Conservation (phyloP, 768 basidiomycete genomes). For the Tylopilus vinaceipallidus region DNA sequence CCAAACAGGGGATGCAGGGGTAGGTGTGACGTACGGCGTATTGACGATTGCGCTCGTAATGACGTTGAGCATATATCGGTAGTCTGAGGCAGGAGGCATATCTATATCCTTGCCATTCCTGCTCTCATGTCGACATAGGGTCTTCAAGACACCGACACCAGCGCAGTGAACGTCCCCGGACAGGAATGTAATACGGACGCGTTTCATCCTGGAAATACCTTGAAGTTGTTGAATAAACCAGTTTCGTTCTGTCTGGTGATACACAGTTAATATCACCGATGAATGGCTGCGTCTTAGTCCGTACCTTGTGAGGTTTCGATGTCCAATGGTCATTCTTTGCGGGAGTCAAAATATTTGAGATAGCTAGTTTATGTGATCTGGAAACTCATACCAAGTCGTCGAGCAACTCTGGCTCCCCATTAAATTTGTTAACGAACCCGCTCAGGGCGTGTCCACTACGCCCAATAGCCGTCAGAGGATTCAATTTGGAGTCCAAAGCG, state of each 20-base stretch:
- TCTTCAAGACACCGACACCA: constrained; percentile 77
- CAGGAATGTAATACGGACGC: constrained; percentile 77
- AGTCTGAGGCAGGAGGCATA: constrained; percentile 56
- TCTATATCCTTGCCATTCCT: constrained; percentile 41
- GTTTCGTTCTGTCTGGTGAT: constrained; percentile 80
- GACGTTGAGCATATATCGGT: constrained; percentile 89
- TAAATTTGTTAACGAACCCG: constrained; percentile 88
- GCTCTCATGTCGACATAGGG: constrained; percentile 38
- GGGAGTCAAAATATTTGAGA: constrained; percentile 48
- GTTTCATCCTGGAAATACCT: constrained; percentile 57
- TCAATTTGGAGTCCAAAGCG: constrained; percentile 76
- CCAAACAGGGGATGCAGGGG: not conserved
- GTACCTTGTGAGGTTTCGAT: constrained; percentile 71
- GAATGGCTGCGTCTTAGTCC: not conserved
- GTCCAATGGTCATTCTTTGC: constrained; percentile 91
- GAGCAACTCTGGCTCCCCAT: constrained; percentile 87
- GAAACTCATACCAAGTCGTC: constrained; percentile 73
- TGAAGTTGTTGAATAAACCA: constrained; percentile 82
- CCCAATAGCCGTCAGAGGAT: constrained; percentile 79
- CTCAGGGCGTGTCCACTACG: constrained; percentile 65
- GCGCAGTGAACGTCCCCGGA: constrained; percentile 95
- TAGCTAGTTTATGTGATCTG: constrained; percentile 24
- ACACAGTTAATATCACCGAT: not conserved
- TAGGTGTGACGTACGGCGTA: constrained; percentile 65
- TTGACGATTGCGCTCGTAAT: constrained; percentile 94